Percentiles rank a stretch among this genome's conserved stretches.
phyloP scores from a whole-genome alignment of 2,329 filamentous ascomycete species.

The Pseudocercospora vitis region DNA sequence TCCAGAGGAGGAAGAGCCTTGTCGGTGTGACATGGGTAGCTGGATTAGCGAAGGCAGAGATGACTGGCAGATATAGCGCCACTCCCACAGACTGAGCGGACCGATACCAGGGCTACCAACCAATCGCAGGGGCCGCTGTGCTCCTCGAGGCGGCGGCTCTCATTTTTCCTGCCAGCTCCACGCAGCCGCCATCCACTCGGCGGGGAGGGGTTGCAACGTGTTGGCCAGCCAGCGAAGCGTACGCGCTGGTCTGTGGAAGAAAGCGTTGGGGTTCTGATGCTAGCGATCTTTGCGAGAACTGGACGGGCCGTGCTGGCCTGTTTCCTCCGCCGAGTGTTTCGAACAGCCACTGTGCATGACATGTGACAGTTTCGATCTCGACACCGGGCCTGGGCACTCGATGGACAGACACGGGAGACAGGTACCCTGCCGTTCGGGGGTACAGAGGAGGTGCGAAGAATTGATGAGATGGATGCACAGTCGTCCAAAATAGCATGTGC shows the following conservation, averaged over 20 bases:
- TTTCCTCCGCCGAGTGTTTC: constrained; percentile 17
- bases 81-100: constrained; percentile 18
- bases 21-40: constrained; percentile 22
- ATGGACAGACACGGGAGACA: constrained; percentile 1
- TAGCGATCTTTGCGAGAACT: constrained; percentile 12
- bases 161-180: constrained; percentile 19
- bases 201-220: constrained; percentile 13
- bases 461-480: neutral
- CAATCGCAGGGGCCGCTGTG: constrained; percentile 16
- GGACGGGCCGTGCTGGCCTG: constrained; percentile 17
- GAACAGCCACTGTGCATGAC: constrained; percentile 19
- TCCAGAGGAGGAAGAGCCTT: constrained; percentile 19
- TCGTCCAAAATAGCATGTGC: constrained; percentile 6
- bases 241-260: constrained; percentile 3
- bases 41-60: constrained; percentile 19
- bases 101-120: constrained; percentile 21
- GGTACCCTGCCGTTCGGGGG: neutral
- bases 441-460: neutral
- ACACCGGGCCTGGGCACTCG: neutral
- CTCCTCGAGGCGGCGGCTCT: constrained; percentile 23
- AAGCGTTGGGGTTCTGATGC: constrained; percentile 5
- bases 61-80: constrained; percentile 28
- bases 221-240: constrained; percentile 10
- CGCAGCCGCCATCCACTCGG: constrained; percentile 17
- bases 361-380: constrained; percentile 21